Base-by-base conservation (phyloP, 2,329 filamentous ascomycete genomes). In the Aspergillus ochraceus region DNA sequence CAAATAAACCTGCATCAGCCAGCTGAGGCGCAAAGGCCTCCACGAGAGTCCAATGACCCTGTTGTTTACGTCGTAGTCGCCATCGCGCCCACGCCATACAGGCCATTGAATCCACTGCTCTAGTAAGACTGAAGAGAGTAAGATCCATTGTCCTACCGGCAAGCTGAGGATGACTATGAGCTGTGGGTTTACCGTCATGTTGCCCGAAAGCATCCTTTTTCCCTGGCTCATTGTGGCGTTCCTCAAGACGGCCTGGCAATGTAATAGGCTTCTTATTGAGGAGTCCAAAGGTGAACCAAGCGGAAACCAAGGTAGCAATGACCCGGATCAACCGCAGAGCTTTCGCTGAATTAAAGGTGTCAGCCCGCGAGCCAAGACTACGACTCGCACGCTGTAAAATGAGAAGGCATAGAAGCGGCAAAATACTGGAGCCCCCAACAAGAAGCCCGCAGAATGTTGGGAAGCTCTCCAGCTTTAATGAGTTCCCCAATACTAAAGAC, bases 81-180 rank as follows among this genome's bases (percentile, higher is more conserved):
- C 63, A 81, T 70, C 52, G 83, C 76, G 61, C 81, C 88, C 90
- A 93, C 24, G 87, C 69, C 63, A 87, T 83, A 56, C 88, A 87
- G 49, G 90, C 78, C 9, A 91, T 66, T 5, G 91, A 85, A 73
- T 95, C 91, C 11, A 90, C 70, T 49, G 91, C 91, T 66, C 91
- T 83, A 11, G 86, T 87, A 50, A 85, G 80, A 11, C 90, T 86
- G 71, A 95, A 94, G n/a, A 96, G 79, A 0, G 91, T 94, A 32
- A 96, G 80, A 71, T 96, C 91, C 61, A 96, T 83, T 1, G 91
- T 94, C 66, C 88, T 86, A 49, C 91, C 91, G 11, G 88, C 90
- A 61, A 83, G 72, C 24, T 70, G 68, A 46, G 72, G 72, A n/a
- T 62, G 67, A 19, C 54, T 62, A 55, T 59, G 66, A 45, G 61